These are phyloP conservation scores for Naematelia aurantialba DNA, from an alignment of 768 basidiomycete genomes.

Conservation along the genomic window DNA sequence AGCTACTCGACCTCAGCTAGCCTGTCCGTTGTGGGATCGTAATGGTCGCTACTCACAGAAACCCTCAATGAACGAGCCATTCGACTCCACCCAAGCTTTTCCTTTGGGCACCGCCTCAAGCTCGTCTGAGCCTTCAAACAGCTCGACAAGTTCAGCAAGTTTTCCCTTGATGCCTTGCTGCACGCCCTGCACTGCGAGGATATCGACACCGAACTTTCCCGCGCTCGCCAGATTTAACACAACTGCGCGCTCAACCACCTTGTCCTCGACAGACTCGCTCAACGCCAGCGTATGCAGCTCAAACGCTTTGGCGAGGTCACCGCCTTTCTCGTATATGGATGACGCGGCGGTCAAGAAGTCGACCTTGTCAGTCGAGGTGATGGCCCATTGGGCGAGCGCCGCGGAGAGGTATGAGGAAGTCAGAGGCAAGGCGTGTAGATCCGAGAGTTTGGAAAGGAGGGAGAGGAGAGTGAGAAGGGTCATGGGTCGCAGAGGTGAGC, in stretches of 20 bases:
- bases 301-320: constrained; percentile 25
- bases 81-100: constrained; percentile 32
- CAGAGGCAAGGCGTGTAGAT: constrained; percentile 37
- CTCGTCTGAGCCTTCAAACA: constrained; percentile 40
- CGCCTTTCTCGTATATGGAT: constrained; percentile 33
- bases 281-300: constrained; percentile 37
- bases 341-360: constrained; percentile 37
- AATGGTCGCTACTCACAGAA: constrained; percentile 40
- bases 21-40: too few species aligned
- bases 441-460: constrained; percentile 34
- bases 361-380: constrained; percentile 37
- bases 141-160: constrained; percentile 31
- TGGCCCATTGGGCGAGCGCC: constrained; percentile 36
- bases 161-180: constrained; percentile 24
- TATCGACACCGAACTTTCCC: constrained; percentile 34
- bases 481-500: constrained; percentile 40
- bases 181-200: constrained; percentile 31
- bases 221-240: constrained; percentile 31
- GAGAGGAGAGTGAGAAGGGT: constrained; percentile 42
- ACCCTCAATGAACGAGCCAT: constrained; percentile 33
- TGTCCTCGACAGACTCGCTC: constrained; percentile 10
- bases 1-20: constrained; percentile 17
- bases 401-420: constrained; percentile 22
- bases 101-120: constrained; percentile 36
- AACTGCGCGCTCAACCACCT: constrained; percentile 34